Evolutionary conservation across 257 asterid species (phyloP).

Genomic region (Solanum chmielewskii): DNA sequence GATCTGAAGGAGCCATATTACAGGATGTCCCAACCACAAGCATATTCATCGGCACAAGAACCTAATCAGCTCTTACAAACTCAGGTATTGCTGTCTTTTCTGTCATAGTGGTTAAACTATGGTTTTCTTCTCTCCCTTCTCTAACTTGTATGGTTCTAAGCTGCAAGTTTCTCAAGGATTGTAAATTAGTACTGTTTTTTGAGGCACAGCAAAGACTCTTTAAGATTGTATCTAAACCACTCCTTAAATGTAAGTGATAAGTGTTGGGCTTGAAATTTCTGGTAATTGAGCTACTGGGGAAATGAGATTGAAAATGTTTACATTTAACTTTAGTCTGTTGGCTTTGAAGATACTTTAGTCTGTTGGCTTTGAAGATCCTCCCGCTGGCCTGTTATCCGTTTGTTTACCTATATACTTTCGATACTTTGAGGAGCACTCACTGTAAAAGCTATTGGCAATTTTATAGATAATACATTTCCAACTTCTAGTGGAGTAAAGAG

Average conservation of each 20-base stretch:
- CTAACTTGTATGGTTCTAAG: not conserved
- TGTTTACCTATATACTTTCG: not conserved
- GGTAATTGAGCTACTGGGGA: not conserved
- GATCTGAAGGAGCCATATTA: conserved; percentile 97
- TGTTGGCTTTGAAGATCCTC: not conserved
- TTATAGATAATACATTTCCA: not conserved
- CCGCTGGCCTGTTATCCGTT: not conserved
- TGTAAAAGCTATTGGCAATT: not conserved
- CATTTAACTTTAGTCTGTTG: not conserved
- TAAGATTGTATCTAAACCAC: not conserved
- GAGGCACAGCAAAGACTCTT: not conserved
- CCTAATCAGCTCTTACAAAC: conserved; percentile 61
- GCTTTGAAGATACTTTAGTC: not conserved
- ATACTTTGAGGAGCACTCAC: not conserved
- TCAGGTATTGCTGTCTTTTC: conserved; percentile 38
- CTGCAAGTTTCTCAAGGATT: not conserved
- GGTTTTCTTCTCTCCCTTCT: not conserved
- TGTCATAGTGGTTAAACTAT: not conserved
- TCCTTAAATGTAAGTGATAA: not conserved
- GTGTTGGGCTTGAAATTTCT: not conserved
- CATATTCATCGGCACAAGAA: conserved; percentile 66
- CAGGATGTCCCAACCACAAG: conserved; percentile 94
- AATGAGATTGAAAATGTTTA: not conserved
- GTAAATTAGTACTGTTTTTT: not conserved
- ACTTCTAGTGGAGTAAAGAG: not conserved